These are phyloP conservation scores for Penicillium canariense DNA, from an alignment of 495 filamentous ascomycete genomes.

Conservation along the genomic window DNA sequence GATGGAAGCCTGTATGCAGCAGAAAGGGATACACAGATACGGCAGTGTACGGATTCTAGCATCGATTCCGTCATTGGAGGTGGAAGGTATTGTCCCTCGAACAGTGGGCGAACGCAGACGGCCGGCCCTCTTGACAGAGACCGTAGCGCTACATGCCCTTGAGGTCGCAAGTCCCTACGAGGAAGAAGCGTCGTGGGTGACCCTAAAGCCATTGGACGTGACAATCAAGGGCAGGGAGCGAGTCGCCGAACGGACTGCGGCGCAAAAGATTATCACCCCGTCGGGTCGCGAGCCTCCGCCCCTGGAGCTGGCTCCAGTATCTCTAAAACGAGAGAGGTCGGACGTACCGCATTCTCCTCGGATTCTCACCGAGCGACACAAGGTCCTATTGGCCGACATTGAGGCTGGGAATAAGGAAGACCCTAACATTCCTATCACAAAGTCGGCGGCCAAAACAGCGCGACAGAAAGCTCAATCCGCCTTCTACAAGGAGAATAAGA, in stretches of 20 bases:
- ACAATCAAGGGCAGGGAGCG: conserved; percentile 31
- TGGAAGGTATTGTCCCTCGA: conserved; percentile 49
- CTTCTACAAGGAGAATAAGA: conserved; percentile 36
- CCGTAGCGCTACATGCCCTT: conserved; percentile 45
- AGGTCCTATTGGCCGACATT: conserved; percentile 14
- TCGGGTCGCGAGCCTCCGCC: conserved; percentile 30
- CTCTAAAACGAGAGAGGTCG: conserved; percentile 9
- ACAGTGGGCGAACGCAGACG: conserved; percentile 50
- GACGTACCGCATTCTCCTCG: conserved; percentile 23
- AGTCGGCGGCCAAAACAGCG: background rate
- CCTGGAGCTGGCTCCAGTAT: conserved; percentile 23
- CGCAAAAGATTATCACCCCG: conserved; percentile 37
- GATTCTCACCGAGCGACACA: conserved; percentile 17
- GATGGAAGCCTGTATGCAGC: conserved; percentile 32
- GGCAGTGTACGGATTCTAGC: conserved; percentile 70
- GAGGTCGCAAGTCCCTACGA: conserved; percentile 41
- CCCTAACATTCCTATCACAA: background rate
- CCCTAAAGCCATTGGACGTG: conserved; percentile 30
- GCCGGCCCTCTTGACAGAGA: conserved; percentile 53
- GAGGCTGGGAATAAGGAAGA: background rate
- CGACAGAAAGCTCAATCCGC: background rate
- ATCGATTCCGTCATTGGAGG: conserved; percentile 54
- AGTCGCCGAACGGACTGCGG: conserved; percentile 34
- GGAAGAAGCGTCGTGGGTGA: conserved; percentile 9
- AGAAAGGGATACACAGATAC: conserved; percentile 30